Percentiles rank a stretch among this genome's conserved stretches.
These are phyloP conservation scores for Solanum bulbocastanum DNA, from an alignment of 257 asterid genomes.

Conservation along the genomic window DNA sequence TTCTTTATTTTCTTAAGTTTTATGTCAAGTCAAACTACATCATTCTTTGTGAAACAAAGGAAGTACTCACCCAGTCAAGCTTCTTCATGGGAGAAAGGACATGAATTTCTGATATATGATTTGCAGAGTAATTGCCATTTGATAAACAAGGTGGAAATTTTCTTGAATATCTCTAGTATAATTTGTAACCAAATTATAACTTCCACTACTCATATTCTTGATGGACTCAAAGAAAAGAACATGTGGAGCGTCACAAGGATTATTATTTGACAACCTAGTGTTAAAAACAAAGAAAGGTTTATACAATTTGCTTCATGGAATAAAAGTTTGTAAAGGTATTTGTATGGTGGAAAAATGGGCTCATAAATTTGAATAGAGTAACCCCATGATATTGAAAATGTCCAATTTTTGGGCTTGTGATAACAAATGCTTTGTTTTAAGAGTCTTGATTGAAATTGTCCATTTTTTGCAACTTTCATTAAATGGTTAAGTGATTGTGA, in stretches of 20 bases:
- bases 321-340: conserved; percentile 21
- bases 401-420: conserved; percentile 23
- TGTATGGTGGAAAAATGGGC: conserved; percentile 23
- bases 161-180: too few species aligned
- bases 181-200: conserved; percentile 1
- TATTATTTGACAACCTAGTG: conserved; percentile 13
- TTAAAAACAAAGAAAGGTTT: conserved; percentile 21
- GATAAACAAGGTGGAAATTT: background rate
- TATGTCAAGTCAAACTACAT: too few species aligned
- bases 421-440: conserved; percentile 41
- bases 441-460: conserved; percentile 9
- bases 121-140: conserved; percentile 8
- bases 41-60: too few species aligned
- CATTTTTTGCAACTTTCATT: conserved; percentile 17
- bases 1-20: too few species aligned
- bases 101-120: conserved; percentile 2
- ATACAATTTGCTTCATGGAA: conserved; percentile 9
- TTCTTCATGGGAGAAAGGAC: conserved; percentile 14
- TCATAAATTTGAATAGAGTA: conserved; percentile 34
- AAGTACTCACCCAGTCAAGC: conserved; percentile 11
- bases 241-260: conserved; percentile 24
- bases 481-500: conserved; percentile 18
- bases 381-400: conserved; percentile 39
- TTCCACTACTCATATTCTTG: background rate
- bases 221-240: background rate